Base-by-base conservation (phyloP, 495 filamentous ascomycete genomes). In the Diplogelasinospora grovesii region DNA sequence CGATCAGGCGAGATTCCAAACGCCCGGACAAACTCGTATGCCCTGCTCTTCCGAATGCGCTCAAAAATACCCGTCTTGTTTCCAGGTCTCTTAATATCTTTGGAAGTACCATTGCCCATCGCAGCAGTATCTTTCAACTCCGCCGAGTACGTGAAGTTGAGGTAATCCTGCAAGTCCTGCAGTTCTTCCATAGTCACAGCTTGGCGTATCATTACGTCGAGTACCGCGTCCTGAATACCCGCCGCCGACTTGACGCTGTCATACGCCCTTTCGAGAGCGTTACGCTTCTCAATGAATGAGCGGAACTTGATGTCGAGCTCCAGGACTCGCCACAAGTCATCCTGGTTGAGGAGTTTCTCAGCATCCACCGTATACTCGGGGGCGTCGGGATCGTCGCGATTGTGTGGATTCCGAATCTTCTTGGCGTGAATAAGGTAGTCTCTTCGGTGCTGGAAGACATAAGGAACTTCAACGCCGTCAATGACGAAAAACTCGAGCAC, bases 371-470 rank as follows among this genome's bases (percentile, higher is more conserved):
- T 80, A 57, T 83, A 88, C 43, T 85, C 77, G 0, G 79, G 75
- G 3, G 75, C 80, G 50, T 85, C 80, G 11, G 71, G 68, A 27
- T 69, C 64, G 29, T 72, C 63, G 45, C 61, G 65, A 30, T 59
- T 56, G 30, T 61, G 64, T 15, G 77, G 78, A 37, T 81, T 79
- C 22, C 76, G 68, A 9, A 83, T 75, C 60, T 86, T 89, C 41
- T 80, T 81, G 32, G 88, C 82, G 52, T 98, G 88, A 45, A 97
- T 96, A 45, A 98, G 78, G 59, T 97, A 97, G 58, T 98, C 92
- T 60, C 94, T 89, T 25, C 93, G 86, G 50, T 98, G 90, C 55
- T 97, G 93, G 62, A 95, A 96, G 48, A 98, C 89, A 56, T 92
- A 98, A 0, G 92, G 90, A 3, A 96, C 89, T 55, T 98, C 92